Evolutionary conservation across 1,284 basidiomycete species (phyloP), one percentile per base, ranked within the genome.

Genomic region (Agroathelia rolfsii): DNA sequence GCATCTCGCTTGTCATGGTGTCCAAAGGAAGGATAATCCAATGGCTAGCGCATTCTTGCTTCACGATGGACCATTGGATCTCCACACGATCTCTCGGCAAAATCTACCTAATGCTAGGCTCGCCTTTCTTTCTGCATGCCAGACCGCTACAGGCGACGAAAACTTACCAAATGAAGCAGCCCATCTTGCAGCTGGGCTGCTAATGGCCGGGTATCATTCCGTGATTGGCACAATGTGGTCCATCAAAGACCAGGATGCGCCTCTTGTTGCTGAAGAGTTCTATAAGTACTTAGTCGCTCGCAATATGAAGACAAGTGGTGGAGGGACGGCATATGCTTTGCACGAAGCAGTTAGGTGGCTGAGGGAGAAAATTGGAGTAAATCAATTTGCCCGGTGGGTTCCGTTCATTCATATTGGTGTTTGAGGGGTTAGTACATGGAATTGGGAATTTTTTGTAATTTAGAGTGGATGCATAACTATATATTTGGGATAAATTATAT

Each of bases 141-240:
- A 49, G 30, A 47, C 45, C 11, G 48, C 47, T 5, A 33, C 29
- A 23, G 47, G 47, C 6, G 39, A 34, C 24, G 28, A 36, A 8
- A 13, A 32, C 8, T 21, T 35, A 7, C 34, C 42, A 2, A 44
- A 47, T 5, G 45, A 50, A 22, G 38, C 41, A 1, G 31, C 44
- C 9, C 46, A 51, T 27, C 37, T 50, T 13, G 43, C 47, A 5
- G 41, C 41, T 7, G 44, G 45, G n/a, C 45, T 51, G 45, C 39
- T 42, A 11, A 35, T 49, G 11, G 41, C 47, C 6, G 49, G 49
- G 8, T 49, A 38, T 38, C 31, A 26, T 14, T 42, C 41, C 20
- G 40, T 50, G 25, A 38, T 51, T 14, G 48, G 35, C 11, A 50
- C 49, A 20, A 44, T 50, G 39, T 50, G 49, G 47, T 37, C 32